phyloP scores from a whole-genome alignment of 2,329 filamentous ascomycete species.

The Esteya vermicola region DNA sequence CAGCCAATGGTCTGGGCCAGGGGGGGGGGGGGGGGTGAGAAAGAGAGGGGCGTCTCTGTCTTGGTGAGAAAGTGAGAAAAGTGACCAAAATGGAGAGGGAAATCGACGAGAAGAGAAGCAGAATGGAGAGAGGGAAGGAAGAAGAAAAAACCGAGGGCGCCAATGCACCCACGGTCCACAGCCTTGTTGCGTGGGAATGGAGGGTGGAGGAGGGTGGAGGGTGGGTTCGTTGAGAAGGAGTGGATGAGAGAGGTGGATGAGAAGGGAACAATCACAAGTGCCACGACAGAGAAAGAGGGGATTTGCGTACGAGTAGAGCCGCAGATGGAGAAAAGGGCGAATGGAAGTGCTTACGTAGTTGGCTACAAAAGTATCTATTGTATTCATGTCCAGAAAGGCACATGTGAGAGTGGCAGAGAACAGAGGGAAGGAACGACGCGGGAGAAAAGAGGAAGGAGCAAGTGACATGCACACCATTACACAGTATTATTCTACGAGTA shows the following conservation, averaged over 20 bases:
- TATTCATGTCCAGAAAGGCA: too few relatives aligned
- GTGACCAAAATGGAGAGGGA: too few relatives aligned
- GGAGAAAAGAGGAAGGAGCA: background rate
- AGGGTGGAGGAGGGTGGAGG: background rate
- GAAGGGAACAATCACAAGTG: background rate
- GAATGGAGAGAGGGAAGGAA: background rate
- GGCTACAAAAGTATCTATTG: too few relatives aligned
- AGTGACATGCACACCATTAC: slow-evolving; percentile 1
- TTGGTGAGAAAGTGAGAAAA: background rate
- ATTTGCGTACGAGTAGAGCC: too few relatives aligned
- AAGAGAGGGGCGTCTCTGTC: background rate
- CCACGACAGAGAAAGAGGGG: too few relatives aligned
- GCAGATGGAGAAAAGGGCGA: too few relatives aligned
- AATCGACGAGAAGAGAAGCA: background rate
- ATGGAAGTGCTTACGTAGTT: too few relatives aligned
- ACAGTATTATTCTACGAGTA: too few relatives aligned
- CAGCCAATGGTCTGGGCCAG: too few relatives aligned
- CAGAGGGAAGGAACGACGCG: background rate
- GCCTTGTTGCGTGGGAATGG: background rate
- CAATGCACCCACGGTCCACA: background rate
- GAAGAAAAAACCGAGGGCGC: background rate
- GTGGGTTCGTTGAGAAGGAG: too few relatives aligned
- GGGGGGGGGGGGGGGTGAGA: background rate
- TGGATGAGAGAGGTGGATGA: background rate
- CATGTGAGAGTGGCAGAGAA: too few relatives aligned